phyloP scores from a whole-genome alignment of 176 grass and related monocot genomes.

The Themeda triandra region DNA sequence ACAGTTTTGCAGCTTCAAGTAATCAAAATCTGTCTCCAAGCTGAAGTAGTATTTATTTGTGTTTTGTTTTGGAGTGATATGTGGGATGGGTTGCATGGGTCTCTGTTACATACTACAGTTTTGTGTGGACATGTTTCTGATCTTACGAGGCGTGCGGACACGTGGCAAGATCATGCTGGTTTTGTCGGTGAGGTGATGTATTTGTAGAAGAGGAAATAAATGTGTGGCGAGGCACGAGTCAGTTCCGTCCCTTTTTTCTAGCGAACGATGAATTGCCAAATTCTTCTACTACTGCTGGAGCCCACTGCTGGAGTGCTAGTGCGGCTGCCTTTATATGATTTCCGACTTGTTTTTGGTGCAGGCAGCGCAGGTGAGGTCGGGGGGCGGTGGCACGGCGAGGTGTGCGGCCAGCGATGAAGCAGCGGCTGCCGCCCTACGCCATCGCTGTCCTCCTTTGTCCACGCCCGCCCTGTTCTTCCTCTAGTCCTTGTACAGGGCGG shows the following conservation, averaged over 20 bases:
- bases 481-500: neutral
- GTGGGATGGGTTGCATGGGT: no score
- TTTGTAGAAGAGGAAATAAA: no score
- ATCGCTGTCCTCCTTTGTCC: constrained; percentile 9
- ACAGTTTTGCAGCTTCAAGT: no score
- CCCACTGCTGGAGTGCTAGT: neutral
- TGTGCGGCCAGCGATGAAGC: constrained; percentile 52
- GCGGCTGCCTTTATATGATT: neutral
- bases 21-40: neutral
- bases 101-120: no score
- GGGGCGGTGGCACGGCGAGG: neutral
- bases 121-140: neutral
- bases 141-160: neutral
- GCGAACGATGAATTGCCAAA: neutral
- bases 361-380: neutral
- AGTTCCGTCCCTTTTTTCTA: neutral
- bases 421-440: constrained; percentile 39
- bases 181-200: constrained; percentile 23
- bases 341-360: neutral
- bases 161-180: neutral
- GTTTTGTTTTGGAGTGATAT: no score
- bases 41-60: no score
- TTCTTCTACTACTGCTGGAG: neutral
- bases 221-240: neutral
- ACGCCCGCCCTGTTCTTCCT: no score